A percentile compares a stretch with the other conserved stretches of the same genome.
phyloP scores from a whole-genome alignment of 1,139 yeast species.

The Lodderomyces jiufengensis region DNA sequence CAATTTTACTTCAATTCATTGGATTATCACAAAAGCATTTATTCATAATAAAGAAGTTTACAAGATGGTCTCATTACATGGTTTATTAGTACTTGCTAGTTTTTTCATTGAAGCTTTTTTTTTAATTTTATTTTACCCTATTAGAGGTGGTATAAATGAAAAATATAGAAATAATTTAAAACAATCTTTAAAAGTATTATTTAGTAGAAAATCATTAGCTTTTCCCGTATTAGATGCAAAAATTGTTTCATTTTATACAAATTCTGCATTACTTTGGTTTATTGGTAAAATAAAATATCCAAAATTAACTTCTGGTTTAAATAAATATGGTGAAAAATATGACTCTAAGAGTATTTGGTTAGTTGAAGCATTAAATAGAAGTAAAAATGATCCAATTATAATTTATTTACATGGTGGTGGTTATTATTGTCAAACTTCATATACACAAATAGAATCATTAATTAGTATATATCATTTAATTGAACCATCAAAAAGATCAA shows the following conservation, averaged over 20 bases:
- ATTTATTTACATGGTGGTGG: conserved; percentile 45
- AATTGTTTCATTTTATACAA: conserved; percentile 4
- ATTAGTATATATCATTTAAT: conserved; percentile 28
- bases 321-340: conserved; percentile 32
- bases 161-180: conserved; percentile 8
- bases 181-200: conserved; percentile 9
- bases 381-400: conserved; percentile 32
- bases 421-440: conserved; percentile 32
- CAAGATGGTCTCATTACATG: conserved; percentile 2
- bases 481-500: conserved; percentile 22
- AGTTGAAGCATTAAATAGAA: conserved; percentile 26
- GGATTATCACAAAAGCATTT: no score
- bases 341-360: conserved; percentile 36
- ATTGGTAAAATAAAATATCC: conserved; percentile 6
- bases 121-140: conserved; percentile 7
- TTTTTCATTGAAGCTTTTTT: background rate
- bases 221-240: conserved; percentile 11
- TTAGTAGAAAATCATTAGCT: conserved; percentile 8
- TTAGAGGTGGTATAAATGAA: conserved; percentile 10
- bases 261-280: conserved; percentile 9
- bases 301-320: conserved; percentile 14
- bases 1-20: no score
- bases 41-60: background rate
- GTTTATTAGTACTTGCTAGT: conserved; percentile 2
- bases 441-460: conserved; percentile 30